phyloP scores from a whole-genome alignment of 1,284 basidiomycete genomes.

The Leccinum solheimii region DNA sequence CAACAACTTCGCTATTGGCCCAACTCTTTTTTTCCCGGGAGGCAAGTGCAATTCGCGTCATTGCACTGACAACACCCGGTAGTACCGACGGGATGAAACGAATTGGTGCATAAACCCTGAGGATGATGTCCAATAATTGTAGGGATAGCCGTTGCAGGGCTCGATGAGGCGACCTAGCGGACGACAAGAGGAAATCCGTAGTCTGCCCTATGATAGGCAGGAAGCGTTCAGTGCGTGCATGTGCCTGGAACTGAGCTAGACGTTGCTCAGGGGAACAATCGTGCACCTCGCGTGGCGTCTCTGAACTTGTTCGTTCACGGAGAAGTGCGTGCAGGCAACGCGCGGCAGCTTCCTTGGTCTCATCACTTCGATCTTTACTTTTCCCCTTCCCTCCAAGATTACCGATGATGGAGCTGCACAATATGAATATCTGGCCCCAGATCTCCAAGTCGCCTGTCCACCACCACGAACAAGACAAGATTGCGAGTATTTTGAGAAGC shows the following conservation, averaged over 20 bases:
- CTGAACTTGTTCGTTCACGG: conserved; percentile 46
- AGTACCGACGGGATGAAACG: conserved; percentile 70
- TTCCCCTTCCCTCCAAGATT: conserved; percentile 61
- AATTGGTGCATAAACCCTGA: conserved; percentile 63
- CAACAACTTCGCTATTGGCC: conserved; percentile 65
- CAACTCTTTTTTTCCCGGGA: conserved; percentile 54
- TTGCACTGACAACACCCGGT: conserved; percentile 78
- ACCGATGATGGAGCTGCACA: conserved; percentile 71
- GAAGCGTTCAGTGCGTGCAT: conserved; percentile 52
- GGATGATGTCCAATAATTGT: conserved; percentile 54
- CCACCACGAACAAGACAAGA: conserved; percentile 77
- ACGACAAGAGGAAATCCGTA: conserved; percentile 66
- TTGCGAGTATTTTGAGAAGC: conserved; percentile 59
- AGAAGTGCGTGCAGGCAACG: conserved; percentile 58
- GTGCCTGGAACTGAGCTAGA: conserved; percentile 45
- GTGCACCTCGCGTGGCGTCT: conserved; percentile 34
- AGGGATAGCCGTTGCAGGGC: conserved; percentile 68
- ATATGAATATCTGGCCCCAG: conserved; percentile 85
- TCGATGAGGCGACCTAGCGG: conserved; percentile 54
- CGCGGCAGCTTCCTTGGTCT: conserved; percentile 70
- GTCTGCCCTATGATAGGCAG: conserved; percentile 83
- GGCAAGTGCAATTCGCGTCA: conserved; percentile 67
- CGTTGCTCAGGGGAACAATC: conserved; percentile 36
- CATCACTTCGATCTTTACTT: conserved; percentile 66
- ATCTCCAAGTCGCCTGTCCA: conserved; percentile 63